A percentile compares a stretch with the other conserved stretches of the same genome.
Evolutionary conservation across 768 basidiomycete species (phyloP).

Genomic region (Lactarius sanguifluus): DNA sequence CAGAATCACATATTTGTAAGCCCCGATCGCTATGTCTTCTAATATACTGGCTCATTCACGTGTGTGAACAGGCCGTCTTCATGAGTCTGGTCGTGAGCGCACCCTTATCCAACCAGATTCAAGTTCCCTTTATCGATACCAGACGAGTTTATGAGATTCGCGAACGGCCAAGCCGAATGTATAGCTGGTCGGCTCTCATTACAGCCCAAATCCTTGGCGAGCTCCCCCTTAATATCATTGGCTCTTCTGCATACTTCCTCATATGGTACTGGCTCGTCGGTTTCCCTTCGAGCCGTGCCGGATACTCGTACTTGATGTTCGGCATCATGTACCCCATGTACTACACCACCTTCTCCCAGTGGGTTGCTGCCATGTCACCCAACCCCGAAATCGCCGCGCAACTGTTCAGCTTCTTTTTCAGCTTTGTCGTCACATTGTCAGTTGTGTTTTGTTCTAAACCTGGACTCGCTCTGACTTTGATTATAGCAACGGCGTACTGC

Average conservation of each 20-base stretch:
- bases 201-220: conserved; percentile 42
- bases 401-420: conserved; percentile 41
- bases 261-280: conserved; percentile 54
- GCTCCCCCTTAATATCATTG: conserved; percentile 45
- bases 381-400: conserved; percentile 43
- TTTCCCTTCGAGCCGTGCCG: conserved; percentile 39
- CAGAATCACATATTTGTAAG: conserved; percentile 47
- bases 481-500: conserved; percentile 48
- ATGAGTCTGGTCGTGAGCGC: conserved; percentile 39
- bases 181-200: conserved; percentile 41
- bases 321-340: conserved; percentile 45
- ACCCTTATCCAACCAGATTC: conserved; percentile 43
- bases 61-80: conserved; percentile 35
- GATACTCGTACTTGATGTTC: conserved; percentile 42
- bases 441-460: conserved; percentile 16
- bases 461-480: not conserved
- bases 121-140: conserved; percentile 42
- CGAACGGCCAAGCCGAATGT: conserved; percentile 45
- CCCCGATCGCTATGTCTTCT: not conserved
- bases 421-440: conserved; percentile 46
- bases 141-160: conserved; percentile 44
- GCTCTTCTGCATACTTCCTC: conserved; percentile 43
- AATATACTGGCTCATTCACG: not conserved
- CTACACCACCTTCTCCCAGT: conserved; percentile 44
- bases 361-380: conserved; percentile 45